Percentiles rank a stretch among this genome's conserved stretches.
Conservation (phyloP, 352 stramenopile genomes). For the Phytopythium vexans region DNA sequence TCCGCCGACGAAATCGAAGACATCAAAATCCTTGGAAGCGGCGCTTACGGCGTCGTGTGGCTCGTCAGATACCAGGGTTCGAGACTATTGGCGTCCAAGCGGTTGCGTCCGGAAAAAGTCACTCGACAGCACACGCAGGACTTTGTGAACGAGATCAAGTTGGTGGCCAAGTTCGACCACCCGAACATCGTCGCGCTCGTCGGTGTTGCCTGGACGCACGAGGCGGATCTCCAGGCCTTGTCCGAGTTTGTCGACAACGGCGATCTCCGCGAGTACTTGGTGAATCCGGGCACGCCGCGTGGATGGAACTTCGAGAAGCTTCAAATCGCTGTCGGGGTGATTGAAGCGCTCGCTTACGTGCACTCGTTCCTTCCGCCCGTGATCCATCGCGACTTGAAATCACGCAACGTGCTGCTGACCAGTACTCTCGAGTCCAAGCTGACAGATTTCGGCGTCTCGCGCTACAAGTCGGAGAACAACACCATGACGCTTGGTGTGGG, state of each 20-base stretch:
- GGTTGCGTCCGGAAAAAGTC: constrained; percentile 13
- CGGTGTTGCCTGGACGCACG: constrained; percentile 46
- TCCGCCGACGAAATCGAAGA: constrained; percentile 18
- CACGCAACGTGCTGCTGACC: constrained; percentile 42
- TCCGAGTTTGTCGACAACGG: constrained; percentile 53
- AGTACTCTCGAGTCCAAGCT: constrained; percentile 40
- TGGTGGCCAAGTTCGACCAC: constrained; percentile 48
- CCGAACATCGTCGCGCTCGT: constrained; percentile 50
- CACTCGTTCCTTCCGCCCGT: constrained; percentile 27
- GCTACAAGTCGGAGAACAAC: constrained; percentile 12
- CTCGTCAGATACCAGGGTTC: constrained; percentile 18
- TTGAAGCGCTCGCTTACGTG: constrained; percentile 38
- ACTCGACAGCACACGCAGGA: constrained; percentile 22
- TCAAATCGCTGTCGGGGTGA: constrained; percentile 33
- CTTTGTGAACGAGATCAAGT: constrained; percentile 48
- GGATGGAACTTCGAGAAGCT: constrained; percentile 28
- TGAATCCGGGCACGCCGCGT: constrained; percentile 16
- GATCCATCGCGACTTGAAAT: constrained; percentile 39
- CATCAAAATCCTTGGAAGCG: constrained; percentile 19
- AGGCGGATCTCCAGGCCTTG: constrained; percentile 43
- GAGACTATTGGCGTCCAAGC: constrained; percentile 21
- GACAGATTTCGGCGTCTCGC: constrained; percentile 53
- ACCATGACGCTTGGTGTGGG: constrained; percentile 22
- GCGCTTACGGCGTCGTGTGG: constrained; percentile 25
- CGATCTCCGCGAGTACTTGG: constrained; percentile 39